A percentile compares a stretch with the other conserved stretches of the same genome.
phyloP scores from a whole-genome alignment of 176 grass and related monocot species.

The Zoysia pacifica region DNA sequence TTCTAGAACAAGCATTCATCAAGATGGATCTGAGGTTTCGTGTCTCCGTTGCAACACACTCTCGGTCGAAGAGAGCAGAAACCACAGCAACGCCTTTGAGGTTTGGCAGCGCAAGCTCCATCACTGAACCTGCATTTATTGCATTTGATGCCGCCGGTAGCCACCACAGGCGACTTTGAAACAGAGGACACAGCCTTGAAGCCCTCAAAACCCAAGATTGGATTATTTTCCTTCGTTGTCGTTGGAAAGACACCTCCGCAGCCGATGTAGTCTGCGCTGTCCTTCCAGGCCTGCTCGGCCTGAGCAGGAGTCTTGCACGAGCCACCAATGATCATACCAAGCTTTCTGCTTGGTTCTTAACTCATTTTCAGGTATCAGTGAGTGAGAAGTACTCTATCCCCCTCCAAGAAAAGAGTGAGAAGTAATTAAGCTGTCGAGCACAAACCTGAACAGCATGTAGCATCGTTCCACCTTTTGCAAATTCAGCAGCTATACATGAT shows the following conservation, averaged over 20 bases:
- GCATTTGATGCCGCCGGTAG: slow-evolving; percentile 75
- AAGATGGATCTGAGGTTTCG: slow-evolving; percentile 61
- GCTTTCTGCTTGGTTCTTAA: background rate
- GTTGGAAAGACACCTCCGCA: slow-evolving; percentile 85
- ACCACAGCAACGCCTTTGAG: slow-evolving; percentile 83
- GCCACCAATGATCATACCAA: slow-evolving; percentile 55
- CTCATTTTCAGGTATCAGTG: background rate
- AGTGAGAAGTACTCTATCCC: background rate
- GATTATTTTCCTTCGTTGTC: slow-evolving; percentile 66
- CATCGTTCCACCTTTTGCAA: slow-evolving; percentile 86
- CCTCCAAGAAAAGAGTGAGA: background rate
- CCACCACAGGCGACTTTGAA: slow-evolving; percentile 81
- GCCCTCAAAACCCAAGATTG: slow-evolving; percentile 75
- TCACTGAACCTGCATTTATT: slow-evolving; percentile 67
- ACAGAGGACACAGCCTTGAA: slow-evolving; percentile 59
- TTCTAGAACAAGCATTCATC: slow-evolving; percentile 25
- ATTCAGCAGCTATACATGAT: slow-evolving; percentile 85
- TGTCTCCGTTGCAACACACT: slow-evolving; percentile 57
- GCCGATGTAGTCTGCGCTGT: slow-evolving; percentile 84
- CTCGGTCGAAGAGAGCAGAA: slow-evolving; percentile 76
- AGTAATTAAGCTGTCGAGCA: background rate
- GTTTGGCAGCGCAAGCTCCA: slow-evolving; percentile 56
- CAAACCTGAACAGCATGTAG: slow-evolving; percentile 74
- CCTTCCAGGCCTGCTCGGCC: slow-evolving; percentile 68
- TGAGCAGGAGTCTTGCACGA: slow-evolving; percentile 80